These are phyloP conservation scores for Atkinsonella texensis DNA, from an alignment of 2,329 filamentous ascomycete species.

Conservation along the genomic window DNA sequence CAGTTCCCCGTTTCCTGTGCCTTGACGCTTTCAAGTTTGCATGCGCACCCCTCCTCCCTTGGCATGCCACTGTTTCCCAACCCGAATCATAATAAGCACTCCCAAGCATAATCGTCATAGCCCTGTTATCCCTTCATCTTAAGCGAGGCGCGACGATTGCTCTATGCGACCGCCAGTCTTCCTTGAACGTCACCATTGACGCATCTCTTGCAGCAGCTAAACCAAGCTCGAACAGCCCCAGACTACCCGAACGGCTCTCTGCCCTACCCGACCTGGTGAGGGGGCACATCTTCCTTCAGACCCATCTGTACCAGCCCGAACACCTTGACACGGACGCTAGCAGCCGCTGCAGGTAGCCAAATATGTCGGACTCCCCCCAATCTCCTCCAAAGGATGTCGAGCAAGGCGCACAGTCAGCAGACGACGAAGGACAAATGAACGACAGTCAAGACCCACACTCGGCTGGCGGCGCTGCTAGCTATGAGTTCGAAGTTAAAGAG, in stretches of 20 bases:
- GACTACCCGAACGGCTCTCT: conserved; percentile 26
- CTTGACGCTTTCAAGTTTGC: not conserved
- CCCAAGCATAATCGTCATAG: conserved; percentile 8
- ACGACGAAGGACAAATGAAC: conserved; percentile 92
- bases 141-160: conserved; percentile 20
- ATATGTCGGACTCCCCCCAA: conserved; percentile 82
- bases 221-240: conserved; percentile 23
- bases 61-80: conserved; percentile 10
- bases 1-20: not conserved
- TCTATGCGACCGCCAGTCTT: conserved; percentile 17
- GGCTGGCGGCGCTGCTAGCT: conserved; percentile 50
- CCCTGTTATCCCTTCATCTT: conserved; percentile 8
- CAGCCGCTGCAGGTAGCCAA: conserved; percentile 59
- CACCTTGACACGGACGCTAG: conserved; percentile 47
- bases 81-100: conserved; percentile 4
- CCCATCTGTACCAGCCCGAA: conserved; percentile 43
- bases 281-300: conserved; percentile 39
- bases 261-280: conserved; percentile 46
- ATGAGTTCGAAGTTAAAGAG: conserved; percentile 98
- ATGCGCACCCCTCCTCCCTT: conserved; percentile 5
- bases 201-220: conserved; percentile 40
- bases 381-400: conserved; percentile 93
- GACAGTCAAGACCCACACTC: conserved; percentile 68
- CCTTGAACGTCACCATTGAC: conserved; percentile 33
- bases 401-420: conserved; percentile 81